Percentiles rank a stretch among this genome's conserved stretches.
These are phyloP conservation scores for Blumeria hordei DNA, from an alignment of 2,329 filamentous ascomycete genomes.

Conservation along the genomic window DNA sequence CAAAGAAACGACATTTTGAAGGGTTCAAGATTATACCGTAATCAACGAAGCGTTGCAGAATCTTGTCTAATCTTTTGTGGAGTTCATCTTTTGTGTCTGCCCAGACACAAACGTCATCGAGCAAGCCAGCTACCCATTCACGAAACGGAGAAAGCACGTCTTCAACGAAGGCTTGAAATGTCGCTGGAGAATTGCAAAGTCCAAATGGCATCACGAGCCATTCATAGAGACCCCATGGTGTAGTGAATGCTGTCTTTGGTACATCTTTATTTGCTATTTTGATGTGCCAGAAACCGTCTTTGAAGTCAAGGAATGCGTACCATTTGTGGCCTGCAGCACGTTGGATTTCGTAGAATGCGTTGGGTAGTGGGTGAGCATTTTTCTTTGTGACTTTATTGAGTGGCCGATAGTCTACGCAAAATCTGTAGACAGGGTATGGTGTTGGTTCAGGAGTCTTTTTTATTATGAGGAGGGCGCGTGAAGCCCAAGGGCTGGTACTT, in stretches of 20 bases:
- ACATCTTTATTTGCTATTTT: background rate
- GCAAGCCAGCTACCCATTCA: background rate
- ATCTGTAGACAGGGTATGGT: background rate
- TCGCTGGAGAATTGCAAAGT: background rate
- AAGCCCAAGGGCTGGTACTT: background rate
- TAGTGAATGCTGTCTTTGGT: background rate
- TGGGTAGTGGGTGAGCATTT: background rate
- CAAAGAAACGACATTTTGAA: background rate
- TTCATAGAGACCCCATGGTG: background rate
- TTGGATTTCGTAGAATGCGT: background rate
- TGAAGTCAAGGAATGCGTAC: background rate
- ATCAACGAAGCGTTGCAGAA: background rate
- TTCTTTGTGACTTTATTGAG: background rate
- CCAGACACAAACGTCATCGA: background rate
- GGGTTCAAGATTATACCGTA: background rate
- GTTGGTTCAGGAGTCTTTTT: background rate
- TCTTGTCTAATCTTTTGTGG: background rate
- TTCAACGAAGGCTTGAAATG: slow-evolving; percentile 1
- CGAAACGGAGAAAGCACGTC: background rate
- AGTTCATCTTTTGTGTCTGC: background rate
- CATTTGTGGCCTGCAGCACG: background rate
- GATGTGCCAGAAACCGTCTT: background rate
- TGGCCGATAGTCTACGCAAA: background rate
- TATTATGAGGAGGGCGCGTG: background rate
- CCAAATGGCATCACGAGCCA: slow-evolving; percentile 3